Percentiles rank a stretch among this genome's conserved stretches.
Evolutionary conservation across 2,329 filamentous ascomycete genomes (phyloP).

Genomic region (Botrytis cinerea): DNA sequence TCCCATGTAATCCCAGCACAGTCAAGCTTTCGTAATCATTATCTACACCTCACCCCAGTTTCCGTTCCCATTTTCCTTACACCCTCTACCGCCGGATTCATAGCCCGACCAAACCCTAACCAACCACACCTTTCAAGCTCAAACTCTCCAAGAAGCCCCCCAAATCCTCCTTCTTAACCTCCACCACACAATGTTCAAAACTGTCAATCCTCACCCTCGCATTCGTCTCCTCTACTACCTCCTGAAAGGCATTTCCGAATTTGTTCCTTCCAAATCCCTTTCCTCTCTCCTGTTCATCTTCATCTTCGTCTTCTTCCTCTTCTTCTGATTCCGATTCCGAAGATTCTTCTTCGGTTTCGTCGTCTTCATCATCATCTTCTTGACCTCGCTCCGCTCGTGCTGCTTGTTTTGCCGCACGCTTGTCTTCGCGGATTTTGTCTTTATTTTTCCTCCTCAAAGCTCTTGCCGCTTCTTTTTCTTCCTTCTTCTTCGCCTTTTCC

Average conservation of each 20-base stretch:
- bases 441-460: conserved; percentile 58
- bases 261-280: conserved; percentile 78
- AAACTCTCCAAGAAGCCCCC: conserved; percentile 86
- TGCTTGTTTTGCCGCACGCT: conserved; percentile 57
- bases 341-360: conserved; percentile 54
- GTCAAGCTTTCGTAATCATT: conserved; percentile 18
- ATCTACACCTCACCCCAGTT: background rate
- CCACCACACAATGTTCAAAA: conserved; percentile 96
- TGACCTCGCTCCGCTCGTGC: conserved; percentile 46
- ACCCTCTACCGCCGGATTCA: too few species aligned
- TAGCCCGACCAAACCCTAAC: conserved; percentile 42
- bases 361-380: conserved; percentile 50
- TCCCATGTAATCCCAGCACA: conserved; percentile 1
- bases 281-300: conserved; percentile 54
- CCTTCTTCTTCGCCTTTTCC: conserved; percentile 59
- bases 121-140: conserved; percentile 85
- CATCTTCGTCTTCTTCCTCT: conserved; percentile 51
- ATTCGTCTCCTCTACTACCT: conserved; percentile 88
- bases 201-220: conserved; percentile 90
- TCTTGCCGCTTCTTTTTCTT: conserved; percentile 64
- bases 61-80: background rate
- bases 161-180: conserved; percentile 95
- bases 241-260: conserved; percentile 94
- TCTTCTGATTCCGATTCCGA: conserved; percentile 54
- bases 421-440: conserved; percentile 61